These are phyloP conservation scores for Saccharum spontaneum DNA, from an alignment of 176 grass and related monocot genomes.

Conservation along the genomic window DNA sequence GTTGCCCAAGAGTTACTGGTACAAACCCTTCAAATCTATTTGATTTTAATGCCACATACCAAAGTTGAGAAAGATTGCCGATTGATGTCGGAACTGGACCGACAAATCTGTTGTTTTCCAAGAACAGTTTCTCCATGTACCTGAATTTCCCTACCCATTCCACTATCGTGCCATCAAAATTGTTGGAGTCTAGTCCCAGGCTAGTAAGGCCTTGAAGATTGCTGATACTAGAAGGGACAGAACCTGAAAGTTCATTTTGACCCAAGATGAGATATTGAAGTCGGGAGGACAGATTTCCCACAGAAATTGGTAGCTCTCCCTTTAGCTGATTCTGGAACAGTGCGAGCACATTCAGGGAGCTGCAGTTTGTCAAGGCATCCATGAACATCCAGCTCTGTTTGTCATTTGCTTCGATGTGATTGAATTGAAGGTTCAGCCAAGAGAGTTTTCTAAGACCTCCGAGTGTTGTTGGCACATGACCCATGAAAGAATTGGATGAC, in stretches of 20 bases:
- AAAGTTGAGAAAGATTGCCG: constrained; percentile 7
- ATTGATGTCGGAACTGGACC: constrained; percentile 16
- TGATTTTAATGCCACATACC: background rate
- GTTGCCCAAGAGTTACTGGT: constrained; percentile 6
- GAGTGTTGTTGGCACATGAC: constrained; percentile 14
- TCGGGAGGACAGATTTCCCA: constrained; percentile 26
- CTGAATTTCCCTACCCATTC: constrained; percentile 13
- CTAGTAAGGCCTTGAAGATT: constrained; percentile 29
- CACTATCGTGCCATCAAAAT: constrained; percentile 8
- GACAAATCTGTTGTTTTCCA: constrained; percentile 10
- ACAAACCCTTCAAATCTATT: constrained; percentile 9
- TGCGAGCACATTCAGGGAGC: constrained; percentile 3
- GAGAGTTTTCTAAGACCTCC: constrained; percentile 1
- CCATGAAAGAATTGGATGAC: background rate
- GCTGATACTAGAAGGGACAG: constrained; percentile 24
- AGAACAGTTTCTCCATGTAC: constrained; percentile 16
- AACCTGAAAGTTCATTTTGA: constrained; percentile 5
- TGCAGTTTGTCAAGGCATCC: constrained; percentile 19
- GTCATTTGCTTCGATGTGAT: constrained; percentile 26
- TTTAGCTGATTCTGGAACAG: constrained; percentile 18
- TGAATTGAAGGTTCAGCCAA: constrained; percentile 11
- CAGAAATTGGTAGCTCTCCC: constrained; percentile 23
- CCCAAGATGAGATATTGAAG: constrained; percentile 28
- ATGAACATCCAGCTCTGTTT: constrained; percentile 27
- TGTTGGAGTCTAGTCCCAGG: constrained; percentile 28